Conservation (phyloP, 1,139 yeast species). For the Nadsonia starkeyi-henricii region DNA sequence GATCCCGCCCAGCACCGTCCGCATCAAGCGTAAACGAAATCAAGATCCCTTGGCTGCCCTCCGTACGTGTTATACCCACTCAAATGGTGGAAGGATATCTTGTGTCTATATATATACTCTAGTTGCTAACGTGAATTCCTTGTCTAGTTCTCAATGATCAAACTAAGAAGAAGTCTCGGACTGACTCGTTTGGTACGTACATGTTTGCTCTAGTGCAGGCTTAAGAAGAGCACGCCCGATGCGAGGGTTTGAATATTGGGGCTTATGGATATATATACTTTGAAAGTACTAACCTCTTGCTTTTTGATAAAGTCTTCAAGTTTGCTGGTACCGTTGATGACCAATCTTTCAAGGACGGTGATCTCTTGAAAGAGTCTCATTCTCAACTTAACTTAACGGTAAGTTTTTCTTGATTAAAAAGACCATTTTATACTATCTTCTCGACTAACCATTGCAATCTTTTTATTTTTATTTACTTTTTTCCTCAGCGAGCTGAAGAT, state of each 20-base stretch:
- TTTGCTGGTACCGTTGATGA: not conserved
- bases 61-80: not conserved
- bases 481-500: not conserved
- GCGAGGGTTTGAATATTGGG: no score
- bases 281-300: no score
- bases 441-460: no score
- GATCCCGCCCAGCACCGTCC: not conserved
- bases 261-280: no score
- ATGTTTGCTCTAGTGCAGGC: no score
- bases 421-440: not conserved
- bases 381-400: not conserved
- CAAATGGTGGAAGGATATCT: not conserved
- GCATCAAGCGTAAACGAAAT: not conserved
- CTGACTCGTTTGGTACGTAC: not conserved
- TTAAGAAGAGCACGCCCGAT: no score
- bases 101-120: not conserved
- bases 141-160: not conserved
- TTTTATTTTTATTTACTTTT: not conserved
- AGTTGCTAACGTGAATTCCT: not conserved
- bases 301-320: not conserved
- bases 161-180: not conserved
- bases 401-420: not conserved
- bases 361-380: not conserved
- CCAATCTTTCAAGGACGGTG: not conserved
- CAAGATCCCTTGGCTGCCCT: not conserved